Percentiles rank a stretch among this genome's conserved stretches.
phyloP scores from a whole-genome alignment of 2,329 filamentous ascomycete genomes.

The Aspergillus sergii region DNA sequence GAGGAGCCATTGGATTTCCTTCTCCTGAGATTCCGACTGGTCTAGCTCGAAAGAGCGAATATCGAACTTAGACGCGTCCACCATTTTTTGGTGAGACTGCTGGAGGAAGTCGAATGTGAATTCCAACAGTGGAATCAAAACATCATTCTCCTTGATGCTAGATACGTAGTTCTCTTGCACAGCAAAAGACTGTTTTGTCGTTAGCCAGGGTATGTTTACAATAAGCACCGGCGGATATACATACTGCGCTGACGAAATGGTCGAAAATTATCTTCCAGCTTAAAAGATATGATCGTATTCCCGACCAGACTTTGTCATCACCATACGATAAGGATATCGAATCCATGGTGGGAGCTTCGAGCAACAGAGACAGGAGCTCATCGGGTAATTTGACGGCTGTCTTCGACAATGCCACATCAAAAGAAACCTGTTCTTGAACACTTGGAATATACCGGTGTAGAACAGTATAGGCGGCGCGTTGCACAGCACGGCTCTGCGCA shows the following conservation, averaged over 20 bases:
- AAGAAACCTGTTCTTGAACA: constrained; percentile 76
- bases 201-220: constrained; percentile 25
- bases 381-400: constrained; percentile 71
- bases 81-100: constrained; percentile 70
- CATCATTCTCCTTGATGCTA: constrained; percentile 73
- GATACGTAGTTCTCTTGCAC: constrained; percentile 80
- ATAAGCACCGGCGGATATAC: constrained; percentile 7
- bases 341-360: constrained; percentile 75
- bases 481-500: constrained; percentile 72
- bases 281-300: constrained; percentile 77
- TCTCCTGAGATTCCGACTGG: constrained; percentile 67
- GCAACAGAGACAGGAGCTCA: constrained; percentile 79
- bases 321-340: constrained; percentile 67
- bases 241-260: constrained; percentile 70
- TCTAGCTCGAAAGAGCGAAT: constrained; percentile 63
- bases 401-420: constrained; percentile 65
- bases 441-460: constrained; percentile 78
- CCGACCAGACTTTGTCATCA: constrained; percentile 65
- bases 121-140: constrained; percentile 69
- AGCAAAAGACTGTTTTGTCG: constrained; percentile 65
- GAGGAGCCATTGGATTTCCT: constrained; percentile 79
- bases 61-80: constrained; percentile 72
- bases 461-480: constrained; percentile 77
- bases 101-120: constrained; percentile 86
- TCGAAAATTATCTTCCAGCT: constrained; percentile 92